phyloP scores from a whole-genome alignment of 2,329 filamentous ascomycete species.

The Botryosphaeria agaves region DNA sequence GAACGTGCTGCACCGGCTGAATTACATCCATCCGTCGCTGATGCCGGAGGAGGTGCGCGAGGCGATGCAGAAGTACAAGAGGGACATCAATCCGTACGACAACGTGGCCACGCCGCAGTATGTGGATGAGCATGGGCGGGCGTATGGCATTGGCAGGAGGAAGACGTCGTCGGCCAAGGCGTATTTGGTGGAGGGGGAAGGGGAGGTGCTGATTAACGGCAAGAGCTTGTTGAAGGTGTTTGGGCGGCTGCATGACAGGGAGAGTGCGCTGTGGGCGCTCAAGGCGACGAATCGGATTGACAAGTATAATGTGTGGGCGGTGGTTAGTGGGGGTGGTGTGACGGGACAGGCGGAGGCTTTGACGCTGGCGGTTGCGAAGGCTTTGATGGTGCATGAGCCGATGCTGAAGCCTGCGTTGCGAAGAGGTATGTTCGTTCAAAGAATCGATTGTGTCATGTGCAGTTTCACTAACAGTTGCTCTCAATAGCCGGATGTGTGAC shows the following conservation, averaged over 20 bases:
- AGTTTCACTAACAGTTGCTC: conserved; percentile 22
- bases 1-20: conserved; percentile 58
- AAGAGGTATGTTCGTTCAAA: conserved; percentile 64
- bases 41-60: conserved; percentile 51
- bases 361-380: conserved; percentile 77
- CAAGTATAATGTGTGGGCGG: conserved; percentile 93
- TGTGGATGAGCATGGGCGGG: conserved; percentile 62
- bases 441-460: conserved; percentile 2
- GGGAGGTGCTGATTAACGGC: conserved; percentile 79
- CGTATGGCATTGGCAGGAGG: conserved; percentile 65
- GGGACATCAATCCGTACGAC: conserved; percentile 53
- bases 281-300: conserved; percentile 68
- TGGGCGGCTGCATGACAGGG: conserved; percentile 76
- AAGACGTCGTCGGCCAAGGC: conserved; percentile 78
- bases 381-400: conserved; percentile 79
- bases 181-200: conserved; percentile 81
- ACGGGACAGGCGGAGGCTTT: conserved; percentile 94
- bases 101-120: conserved; percentile 43
- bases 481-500: conserved; percentile 73
- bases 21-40: conserved; percentile 67
- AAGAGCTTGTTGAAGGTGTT: conserved; percentile 71
- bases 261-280: conserved; percentile 84
- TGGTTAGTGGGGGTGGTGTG: conserved; percentile 70
- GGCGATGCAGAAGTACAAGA: conserved; percentile 53
- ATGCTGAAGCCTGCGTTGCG: conserved; percentile 73